Percentiles rank a stretch among this genome's conserved stretches.
Conservation (phyloP, 2,329 filamentous ascomycete species). For the Fusarium tjaetaba region DNA sequence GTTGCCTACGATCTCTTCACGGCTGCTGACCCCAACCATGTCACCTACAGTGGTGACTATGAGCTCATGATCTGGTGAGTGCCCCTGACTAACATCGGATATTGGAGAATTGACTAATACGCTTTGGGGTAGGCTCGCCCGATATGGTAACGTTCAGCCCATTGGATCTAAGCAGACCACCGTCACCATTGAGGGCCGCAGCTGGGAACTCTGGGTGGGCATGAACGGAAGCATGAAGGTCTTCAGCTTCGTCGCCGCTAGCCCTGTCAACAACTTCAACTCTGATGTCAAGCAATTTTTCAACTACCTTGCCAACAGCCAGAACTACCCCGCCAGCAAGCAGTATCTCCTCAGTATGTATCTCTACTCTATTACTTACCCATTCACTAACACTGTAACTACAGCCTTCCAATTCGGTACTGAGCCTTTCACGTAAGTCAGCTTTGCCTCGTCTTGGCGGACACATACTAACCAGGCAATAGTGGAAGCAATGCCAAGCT, state of each 20-base stretch:
- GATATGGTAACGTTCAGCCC: conserved; percentile 3
- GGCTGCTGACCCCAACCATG: conserved; percentile 7
- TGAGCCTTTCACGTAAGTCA: conserved; percentile 7
- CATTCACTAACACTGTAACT: background rate
- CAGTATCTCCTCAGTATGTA: conserved; percentile 21
- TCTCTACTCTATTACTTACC: fast-evolving
- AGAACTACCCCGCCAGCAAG: background rate
- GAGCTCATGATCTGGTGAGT: conserved; percentile 22
- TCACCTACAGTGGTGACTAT: conserved; percentile 8
- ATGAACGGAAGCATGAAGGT: conserved; percentile 19
- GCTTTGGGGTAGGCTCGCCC: background rate
- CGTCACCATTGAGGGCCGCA: conserved; percentile 9
- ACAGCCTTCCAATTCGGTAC: conserved; percentile 17
- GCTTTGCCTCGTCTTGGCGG: fast-evolving
- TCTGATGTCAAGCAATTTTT: conserved; percentile 22
- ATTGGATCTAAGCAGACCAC: conserved; percentile 4
- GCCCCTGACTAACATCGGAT: background rate
- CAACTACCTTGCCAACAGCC: conserved; percentile 17
- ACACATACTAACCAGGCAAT: background rate
- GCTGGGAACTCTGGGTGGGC: conserved; percentile 11
- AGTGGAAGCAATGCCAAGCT: background rate
- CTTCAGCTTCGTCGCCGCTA: conserved; percentile 10
- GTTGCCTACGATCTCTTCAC: conserved; percentile 23
- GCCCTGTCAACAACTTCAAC: conserved; percentile 12
- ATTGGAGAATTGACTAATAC: background rate